Conservation (phyloP, 169 alveolate genomes). For the Besnoitia besnoiti region DNA sequence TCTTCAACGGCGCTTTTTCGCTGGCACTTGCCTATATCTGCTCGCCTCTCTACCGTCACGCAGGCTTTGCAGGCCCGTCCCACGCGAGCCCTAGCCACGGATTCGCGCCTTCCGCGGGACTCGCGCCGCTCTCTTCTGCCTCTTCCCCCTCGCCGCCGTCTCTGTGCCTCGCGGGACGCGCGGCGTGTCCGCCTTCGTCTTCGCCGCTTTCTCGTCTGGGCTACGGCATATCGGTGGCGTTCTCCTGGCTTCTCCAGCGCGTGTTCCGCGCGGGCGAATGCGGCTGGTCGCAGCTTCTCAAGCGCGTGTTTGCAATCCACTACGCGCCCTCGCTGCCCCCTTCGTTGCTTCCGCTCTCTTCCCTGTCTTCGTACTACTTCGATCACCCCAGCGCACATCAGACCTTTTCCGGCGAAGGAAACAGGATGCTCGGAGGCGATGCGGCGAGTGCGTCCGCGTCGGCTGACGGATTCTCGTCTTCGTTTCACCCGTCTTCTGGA, state of each 20-base stretch:
- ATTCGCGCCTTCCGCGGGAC: not conserved
- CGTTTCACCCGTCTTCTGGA: not conserved
- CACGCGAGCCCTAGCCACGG: not conserved
- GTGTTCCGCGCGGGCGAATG: not conserved
- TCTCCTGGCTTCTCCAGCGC: not conserved
- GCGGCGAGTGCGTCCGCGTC: not conserved
- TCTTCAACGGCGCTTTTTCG: constrained; percentile 37
- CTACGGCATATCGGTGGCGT: not conserved
- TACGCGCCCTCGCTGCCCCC: not conserved
- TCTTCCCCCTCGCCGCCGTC: not conserved
- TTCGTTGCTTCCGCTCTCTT: not conserved
- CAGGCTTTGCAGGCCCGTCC: not conserved
- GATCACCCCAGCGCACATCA: not conserved
- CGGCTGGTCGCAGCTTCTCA: not conserved
- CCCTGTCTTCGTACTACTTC: not conserved
- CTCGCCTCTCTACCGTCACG: constrained; percentile 15
- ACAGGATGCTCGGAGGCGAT: too few species aligned
- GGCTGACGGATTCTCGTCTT: not conserved
- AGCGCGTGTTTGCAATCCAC: not conserved
- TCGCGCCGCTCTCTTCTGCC: not conserved
- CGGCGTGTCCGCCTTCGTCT: not conserved
- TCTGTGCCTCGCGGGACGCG: not conserved
- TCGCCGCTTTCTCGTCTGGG: not conserved
- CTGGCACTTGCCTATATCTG: constrained; percentile 46
- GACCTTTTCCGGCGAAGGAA: too few species aligned